Evolutionary conservation across 2,329 filamentous ascomycete species (phyloP).

Genomic region (Nannizzia gypsea): DNA sequence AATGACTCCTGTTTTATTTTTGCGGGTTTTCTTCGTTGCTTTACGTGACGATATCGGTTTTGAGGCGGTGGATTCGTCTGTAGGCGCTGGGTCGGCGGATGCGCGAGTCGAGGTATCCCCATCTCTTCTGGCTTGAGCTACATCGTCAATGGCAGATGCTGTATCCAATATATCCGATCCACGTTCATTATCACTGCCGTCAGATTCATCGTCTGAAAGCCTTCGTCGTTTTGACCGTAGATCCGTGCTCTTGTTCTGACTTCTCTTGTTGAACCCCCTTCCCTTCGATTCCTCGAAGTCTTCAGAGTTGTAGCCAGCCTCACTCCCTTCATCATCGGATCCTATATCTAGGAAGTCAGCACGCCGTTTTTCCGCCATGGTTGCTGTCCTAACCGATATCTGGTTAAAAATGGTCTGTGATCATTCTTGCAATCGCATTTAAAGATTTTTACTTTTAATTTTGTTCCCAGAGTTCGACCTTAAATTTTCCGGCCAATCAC

Average conservation of each 20-base stretch:
- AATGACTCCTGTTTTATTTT: slow-evolving; percentile 32
- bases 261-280: slow-evolving; percentile 22
- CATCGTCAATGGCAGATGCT: not conserved
- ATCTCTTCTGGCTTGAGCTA: not conserved
- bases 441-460: too few species aligned
- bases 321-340: slow-evolving; percentile 28
- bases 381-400: slow-evolving; percentile 2
- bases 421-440: too few species aligned
- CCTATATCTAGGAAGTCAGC: slow-evolving; percentile 31
- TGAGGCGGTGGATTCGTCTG: slow-evolving; percentile 6
- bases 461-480: not conserved
- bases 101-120: not conserved
- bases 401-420: not conserved
- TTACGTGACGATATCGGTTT: slow-evolving; percentile 13
- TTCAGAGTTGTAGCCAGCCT: slow-evolving; percentile 36
- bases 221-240: slow-evolving; percentile 15
- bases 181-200: slow-evolving; percentile 41
- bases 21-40: slow-evolving; percentile 12
- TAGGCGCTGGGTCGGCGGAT: slow-evolving; percentile 14
- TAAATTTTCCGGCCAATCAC: not conserved
- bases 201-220: slow-evolving; percentile 8
- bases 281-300: slow-evolving; percentile 32
- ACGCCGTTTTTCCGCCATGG: slow-evolving; percentile 29
- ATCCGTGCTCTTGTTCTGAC: slow-evolving; percentile 13
- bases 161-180: slow-evolving; percentile 9